These are phyloP conservation scores for Solanum hybrid DNA, from an alignment of 305 asterid species.

Conservation along the genomic window DNA sequence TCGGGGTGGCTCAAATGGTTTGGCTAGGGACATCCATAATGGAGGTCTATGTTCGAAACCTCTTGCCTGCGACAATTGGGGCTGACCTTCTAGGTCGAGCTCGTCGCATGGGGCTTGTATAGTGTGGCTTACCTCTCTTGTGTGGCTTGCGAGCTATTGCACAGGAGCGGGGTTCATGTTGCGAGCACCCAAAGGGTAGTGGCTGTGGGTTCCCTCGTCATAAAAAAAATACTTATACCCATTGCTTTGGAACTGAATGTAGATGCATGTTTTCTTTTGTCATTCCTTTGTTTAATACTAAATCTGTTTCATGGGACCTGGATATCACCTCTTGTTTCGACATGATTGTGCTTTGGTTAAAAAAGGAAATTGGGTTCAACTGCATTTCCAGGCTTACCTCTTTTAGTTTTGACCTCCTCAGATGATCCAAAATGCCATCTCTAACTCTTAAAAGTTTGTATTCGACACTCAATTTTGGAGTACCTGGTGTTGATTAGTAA, in stretches of 20 bases:
- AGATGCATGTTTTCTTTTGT: background rate
- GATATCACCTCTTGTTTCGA: background rate
- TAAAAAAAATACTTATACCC: background rate
- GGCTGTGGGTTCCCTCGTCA: background rate
- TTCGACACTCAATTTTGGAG: background rate
- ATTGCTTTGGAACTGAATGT: background rate
- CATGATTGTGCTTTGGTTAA: background rate
- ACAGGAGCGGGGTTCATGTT: background rate
- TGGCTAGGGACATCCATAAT: background rate
- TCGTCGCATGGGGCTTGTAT: background rate
- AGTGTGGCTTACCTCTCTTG: background rate
- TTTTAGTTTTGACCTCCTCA: background rate
- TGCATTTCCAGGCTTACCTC: background rate
- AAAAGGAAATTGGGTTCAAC: background rate
- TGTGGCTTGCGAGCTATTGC: background rate
- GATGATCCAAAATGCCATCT: background rate
- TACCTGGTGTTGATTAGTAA: background rate
- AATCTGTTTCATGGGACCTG: background rate
- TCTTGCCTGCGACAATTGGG: background rate
- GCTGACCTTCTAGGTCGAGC: background rate
- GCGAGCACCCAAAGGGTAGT: background rate
- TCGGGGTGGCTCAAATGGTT: background rate
- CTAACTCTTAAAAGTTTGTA: background rate
- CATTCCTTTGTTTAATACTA: background rate
- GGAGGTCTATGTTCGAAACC: background rate